phyloP scores from a whole-genome alignment of 176 grass and related monocot species.

The Puya raimondii region DNA sequence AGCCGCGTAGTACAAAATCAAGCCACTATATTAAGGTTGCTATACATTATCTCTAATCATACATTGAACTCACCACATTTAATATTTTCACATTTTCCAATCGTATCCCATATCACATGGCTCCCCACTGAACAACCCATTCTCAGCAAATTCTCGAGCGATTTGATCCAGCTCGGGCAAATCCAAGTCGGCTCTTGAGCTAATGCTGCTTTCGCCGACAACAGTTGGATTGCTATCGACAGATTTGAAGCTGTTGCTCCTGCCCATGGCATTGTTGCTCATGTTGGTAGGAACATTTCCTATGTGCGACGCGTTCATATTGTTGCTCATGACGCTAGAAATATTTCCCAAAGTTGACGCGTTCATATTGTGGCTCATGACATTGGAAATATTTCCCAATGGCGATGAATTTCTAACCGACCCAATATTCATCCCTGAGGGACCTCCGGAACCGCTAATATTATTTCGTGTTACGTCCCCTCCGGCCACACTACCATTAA shows the following conservation, averaged over 20 bases:
- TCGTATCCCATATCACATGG: constrained; percentile 25
- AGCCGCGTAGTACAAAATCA: neutral
- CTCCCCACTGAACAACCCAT: constrained; percentile 43
- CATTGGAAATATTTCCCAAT: constrained; percentile 4
- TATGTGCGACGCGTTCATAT: neutral
- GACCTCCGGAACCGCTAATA: neutral
- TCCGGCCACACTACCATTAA: constrained; percentile 28
- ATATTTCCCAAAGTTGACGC: neutral
- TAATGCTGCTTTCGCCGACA: constrained; percentile 27
- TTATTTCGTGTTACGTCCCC: neutral
- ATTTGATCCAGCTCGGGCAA: constrained; percentile 63
- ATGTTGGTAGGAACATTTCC: constrained; percentile 29
- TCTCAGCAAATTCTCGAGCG: constrained; percentile 34
- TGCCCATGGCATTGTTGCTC: constrained; percentile 25
- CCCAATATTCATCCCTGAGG: constrained; percentile 10
- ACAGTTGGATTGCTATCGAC: constrained; percentile 51
- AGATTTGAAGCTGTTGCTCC: constrained; percentile 80
- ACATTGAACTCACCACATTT: constrained; percentile 5
- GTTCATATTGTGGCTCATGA: neutral
- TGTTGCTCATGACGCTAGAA: neutral
- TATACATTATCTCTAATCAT: constrained; percentile 22
- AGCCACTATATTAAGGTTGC: neutral
- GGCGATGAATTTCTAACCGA: constrained; percentile 4
- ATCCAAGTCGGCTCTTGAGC: constrained; percentile 43
- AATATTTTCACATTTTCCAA: constrained; percentile 31